Evolutionary conservation across 2,329 filamentous ascomycete genomes (phyloP).

Genomic region (Penicillium sp.): DNA sequence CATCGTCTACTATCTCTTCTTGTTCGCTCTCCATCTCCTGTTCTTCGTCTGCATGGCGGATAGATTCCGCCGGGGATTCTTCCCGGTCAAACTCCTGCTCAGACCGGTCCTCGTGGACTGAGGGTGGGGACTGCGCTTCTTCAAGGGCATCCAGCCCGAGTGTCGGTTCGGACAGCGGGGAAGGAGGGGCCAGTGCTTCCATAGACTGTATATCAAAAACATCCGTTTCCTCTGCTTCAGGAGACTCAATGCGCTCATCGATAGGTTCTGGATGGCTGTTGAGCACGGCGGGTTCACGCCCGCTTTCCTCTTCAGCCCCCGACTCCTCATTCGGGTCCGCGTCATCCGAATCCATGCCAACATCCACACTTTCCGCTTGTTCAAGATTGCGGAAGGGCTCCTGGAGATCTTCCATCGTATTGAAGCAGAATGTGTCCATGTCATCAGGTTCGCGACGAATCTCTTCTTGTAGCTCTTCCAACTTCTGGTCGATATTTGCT

Average conservation of each 20-base stretch:
- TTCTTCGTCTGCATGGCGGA: constrained; percentile 11
- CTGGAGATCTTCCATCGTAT: constrained; percentile 19
- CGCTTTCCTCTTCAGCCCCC: background rate
- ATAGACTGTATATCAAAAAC: background rate
- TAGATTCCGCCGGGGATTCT: background rate
- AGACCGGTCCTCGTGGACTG: background rate
- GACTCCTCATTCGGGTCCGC: background rate
- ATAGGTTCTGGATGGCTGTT: background rate
- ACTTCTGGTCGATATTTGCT: constrained; percentile 9
- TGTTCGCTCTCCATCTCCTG: constrained; percentile 15
- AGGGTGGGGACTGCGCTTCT: background rate
- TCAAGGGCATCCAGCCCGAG: constrained; percentile 7
- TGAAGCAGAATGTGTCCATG: constrained; percentile 21
- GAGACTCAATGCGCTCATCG: background rate
- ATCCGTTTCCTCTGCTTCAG: background rate
- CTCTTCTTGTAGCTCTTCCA: constrained; percentile 11
- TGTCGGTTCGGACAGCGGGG: constrained; percentile 2
- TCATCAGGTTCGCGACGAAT: constrained; percentile 16
- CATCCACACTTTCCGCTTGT: background rate
- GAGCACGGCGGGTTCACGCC: background rate
- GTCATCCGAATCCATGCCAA: background rate
- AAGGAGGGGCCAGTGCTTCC: background rate
- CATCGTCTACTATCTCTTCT: constrained; percentile 20
- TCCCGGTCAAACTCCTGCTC: background rate
- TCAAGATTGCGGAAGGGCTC: constrained; percentile 11